Percentiles rank a stretch among this genome's conserved stretches.
Evolutionary conservation across 768 basidiomycete species (phyloP).

Genomic region (Boletus reticuloceps): DNA sequence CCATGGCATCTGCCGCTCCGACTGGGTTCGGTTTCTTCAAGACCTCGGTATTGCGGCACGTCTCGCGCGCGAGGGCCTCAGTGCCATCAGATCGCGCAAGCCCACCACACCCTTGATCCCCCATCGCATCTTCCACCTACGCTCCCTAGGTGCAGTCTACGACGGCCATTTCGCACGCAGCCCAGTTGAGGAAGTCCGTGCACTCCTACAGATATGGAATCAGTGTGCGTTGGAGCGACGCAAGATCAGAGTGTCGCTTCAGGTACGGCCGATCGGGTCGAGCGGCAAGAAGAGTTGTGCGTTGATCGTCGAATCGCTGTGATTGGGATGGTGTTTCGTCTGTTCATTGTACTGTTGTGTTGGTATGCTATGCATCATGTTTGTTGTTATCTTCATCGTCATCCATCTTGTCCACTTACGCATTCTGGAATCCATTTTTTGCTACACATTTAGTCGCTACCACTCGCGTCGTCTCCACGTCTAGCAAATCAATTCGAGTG

Average conservation of each 20-base stretch:
- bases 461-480: no score
- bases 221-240: slow-evolving; percentile 33
- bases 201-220: slow-evolving; percentile 30
- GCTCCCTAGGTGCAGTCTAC: slow-evolving; percentile 16
- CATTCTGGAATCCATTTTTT: not conserved
- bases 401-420: not conserved
- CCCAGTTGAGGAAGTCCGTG: slow-evolving; percentile 21
- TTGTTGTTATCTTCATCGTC: not conserved
- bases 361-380: not conserved
- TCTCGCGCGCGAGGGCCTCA: slow-evolving; percentile 20
- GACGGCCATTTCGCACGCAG: slow-evolving; percentile 19
- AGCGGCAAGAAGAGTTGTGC: slow-evolving; percentile 4
- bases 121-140: slow-evolving; percentile 17
- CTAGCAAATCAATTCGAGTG: no score
- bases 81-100: slow-evolving; percentile 22
- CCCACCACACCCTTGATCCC: slow-evolving; percentile 13
- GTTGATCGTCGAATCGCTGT: slow-evolving; percentile 30
- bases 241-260: slow-evolving; percentile 23
- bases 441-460: not conserved
- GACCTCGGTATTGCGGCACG: slow-evolving; percentile 29
- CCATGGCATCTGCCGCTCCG: slow-evolving; percentile 26
- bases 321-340: not conserved
- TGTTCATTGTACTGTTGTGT: not conserved
- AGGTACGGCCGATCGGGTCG: not conserved
- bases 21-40: slow-evolving; percentile 31